Evolutionary conservation across 208 protist species (phyloP), one percentile per base, ranked within the genome.

Genomic region (Crithidia brevicula): DNA sequence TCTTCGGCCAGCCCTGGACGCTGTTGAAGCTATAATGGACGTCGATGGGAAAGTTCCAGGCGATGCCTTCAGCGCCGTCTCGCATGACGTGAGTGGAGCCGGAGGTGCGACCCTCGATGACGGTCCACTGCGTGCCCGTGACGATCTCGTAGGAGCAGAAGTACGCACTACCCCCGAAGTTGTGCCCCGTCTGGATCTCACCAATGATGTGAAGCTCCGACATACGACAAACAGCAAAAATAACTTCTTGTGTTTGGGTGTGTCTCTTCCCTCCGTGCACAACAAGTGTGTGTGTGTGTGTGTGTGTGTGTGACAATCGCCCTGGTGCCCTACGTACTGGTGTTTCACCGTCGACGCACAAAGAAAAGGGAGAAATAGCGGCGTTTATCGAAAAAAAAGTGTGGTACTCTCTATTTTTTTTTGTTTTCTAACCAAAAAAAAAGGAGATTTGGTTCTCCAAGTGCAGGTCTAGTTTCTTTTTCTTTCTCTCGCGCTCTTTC

Each of bases 131-230:
- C 7, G 77, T 81, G 22, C 88, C 93, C 1, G 82, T 75, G 7
- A 95, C 61, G 27, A 97, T 73, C 49, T 94, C 83, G 64, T 86
- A 97, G 23, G 84, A 73, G 62, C 93, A 96, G 72, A 95, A 96
- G 65, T 80, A 92, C 56, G 77, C 82, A 13, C 67, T 67, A 15
- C 75, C 65, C 31, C 72, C 82, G 51, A 95, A 97, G 50, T 86
- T 77, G 43, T 82, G 69, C 6, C 89, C 93, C 23, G 57, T 68
- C 8, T 46, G 58, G 28, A 97, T 73, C 45, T 97, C 89, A 7
- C 93, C 93, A 34, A 97, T 90, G 22, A 97, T 67, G 57, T 93
- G 88, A 7, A 97, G 69, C 66, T 97, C 93, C 10, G 93, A 80
- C 89, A 81, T 84, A 66, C 4, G 20, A 6, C n/a, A n/a, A n/a